Evolutionary conservation across 2,329 filamentous ascomycete species (phyloP), one percentile per base, ranked within the genome.

Genomic region (Thelonectria olida): DNA sequence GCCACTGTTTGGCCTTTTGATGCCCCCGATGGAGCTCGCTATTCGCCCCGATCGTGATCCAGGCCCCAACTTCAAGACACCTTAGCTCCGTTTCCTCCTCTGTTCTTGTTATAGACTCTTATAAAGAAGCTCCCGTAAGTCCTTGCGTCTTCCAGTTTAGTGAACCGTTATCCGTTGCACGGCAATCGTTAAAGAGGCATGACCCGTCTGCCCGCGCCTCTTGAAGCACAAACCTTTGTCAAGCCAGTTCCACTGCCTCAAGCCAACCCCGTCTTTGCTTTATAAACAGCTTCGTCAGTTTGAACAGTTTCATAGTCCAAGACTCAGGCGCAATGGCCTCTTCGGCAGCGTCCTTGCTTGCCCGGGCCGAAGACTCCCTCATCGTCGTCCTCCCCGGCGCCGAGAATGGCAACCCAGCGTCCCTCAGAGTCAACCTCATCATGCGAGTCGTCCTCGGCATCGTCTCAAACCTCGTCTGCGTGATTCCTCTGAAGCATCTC

Each of bases 401-500:
- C 9, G 63, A 60, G n/a, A 67, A 72, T 13, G 70, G 67, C 67
- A 72, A 69, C 9, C 72, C 63, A 7, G 68, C 76, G 2, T 59
- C 72, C 2, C 71, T 80, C 31, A 74, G 71, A 2, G 76, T 78
- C 63, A 87, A 88, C 74, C 74, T 85, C 41, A 66, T 83, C 54
- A 76, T 76, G 54, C 79, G 85, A n/a, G 76, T 87, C 17, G 56
- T 81, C 31, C 71, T 88, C 17, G 80, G 80, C 17, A 63, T 82
- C 42, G 2, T 82, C 12, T 80, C 81, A 51, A 81, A 81, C 27
- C 20, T 82, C 10, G 68, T 81, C 47, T 84, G 81, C 55, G 77
- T 82, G 67, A 82, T 87, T 1, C 86, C 85, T 1, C 75, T 87
- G 3, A 77, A 78, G 3, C 75, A 85, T 0, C 80, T 88, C 34